These are phyloP conservation scores for Fusarium oligoseptatum DNA, from an alignment of 2,329 filamentous ascomycete genomes.

Conservation along the genomic window DNA sequence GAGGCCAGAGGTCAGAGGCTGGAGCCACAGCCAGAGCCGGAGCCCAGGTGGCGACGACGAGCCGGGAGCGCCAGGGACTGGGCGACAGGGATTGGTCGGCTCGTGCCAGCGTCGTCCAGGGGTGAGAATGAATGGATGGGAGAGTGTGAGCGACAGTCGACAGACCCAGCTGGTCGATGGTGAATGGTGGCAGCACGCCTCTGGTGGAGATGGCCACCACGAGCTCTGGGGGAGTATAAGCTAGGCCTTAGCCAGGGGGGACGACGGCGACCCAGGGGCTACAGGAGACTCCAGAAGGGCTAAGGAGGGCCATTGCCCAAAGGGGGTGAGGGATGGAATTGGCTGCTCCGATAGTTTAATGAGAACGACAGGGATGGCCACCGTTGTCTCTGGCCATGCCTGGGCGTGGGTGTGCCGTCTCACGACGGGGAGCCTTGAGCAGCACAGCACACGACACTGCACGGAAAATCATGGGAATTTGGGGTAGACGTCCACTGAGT, in stretches of 20 bases:
- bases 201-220: conserved; percentile 12
- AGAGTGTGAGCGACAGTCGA: conserved; percentile 20
- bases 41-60: conserved; percentile 17
- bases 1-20: conserved; percentile 12
- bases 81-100: conserved; percentile 25
- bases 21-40: not conserved
- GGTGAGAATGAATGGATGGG: conserved; percentile 9
- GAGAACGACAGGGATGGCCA: conserved; percentile 44
- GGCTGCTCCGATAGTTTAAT: conserved; percentile 54
- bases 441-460: conserved; percentile 9
- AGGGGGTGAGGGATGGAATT: conserved; percentile 50
- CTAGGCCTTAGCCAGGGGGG: conserved; percentile 19
- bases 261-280: conserved; percentile 18
- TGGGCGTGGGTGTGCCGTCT: conserved; percentile 8
- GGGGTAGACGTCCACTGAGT: not conserved
- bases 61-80: conserved; percentile 26
- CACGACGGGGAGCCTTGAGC: not conserved
- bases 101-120: conserved; percentile 11
- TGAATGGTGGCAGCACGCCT: conserved; percentile 9
- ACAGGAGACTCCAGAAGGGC: conserved; percentile 24
- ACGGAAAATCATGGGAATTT: conserved; percentile 1
- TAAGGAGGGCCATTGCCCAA: conserved; percentile 46
- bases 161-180: conserved; percentile 6
- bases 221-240: conserved; percentile 19
- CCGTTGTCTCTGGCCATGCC: conserved; percentile 25